Conservation (phyloP, 2,329 filamentous ascomycete genomes). For the Paraphaeosphaeria sporulosa region DNA sequence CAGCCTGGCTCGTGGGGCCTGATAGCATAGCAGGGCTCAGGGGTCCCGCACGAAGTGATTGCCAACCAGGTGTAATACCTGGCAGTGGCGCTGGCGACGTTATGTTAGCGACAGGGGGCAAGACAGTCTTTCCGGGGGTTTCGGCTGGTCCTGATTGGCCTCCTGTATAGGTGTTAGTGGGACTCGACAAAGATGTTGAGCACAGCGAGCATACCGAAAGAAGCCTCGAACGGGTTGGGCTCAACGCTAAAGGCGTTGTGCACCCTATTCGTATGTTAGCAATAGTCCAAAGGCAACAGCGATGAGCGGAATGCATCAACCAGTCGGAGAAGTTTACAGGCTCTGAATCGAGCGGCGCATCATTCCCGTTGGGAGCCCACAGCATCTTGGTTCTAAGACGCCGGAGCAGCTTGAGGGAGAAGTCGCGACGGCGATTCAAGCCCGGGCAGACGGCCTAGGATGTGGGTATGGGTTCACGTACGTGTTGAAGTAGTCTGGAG, state of each 20-base stretch:
- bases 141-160: slow-evolving; percentile 61
- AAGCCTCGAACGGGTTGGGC: slow-evolving; percentile 97
- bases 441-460: not conserved
- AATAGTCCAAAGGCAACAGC: not conserved
- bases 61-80: slow-evolving; percentile 80
- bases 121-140: slow-evolving; percentile 75
- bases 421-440: not conserved
- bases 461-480: slow-evolving; percentile 16
- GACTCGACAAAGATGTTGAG: not conserved
- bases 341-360: slow-evolving; percentile 4
- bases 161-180: not conserved
- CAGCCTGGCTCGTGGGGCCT: slow-evolving; percentile 73
- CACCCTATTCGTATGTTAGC: slow-evolving; percentile 25
- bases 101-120: slow-evolving; percentile 88
- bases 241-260: slow-evolving; percentile 73
- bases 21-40: slow-evolving; percentile 97
- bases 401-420: not conserved
- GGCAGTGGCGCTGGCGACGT: slow-evolving; percentile 86
- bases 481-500: slow-evolving; percentile 60
- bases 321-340: slow-evolving; percentile 1
- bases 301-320: slow-evolving; percentile 6
- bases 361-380: not conserved
- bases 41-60: slow-evolving; percentile 88
- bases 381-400: not conserved
- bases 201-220: slow-evolving; percentile 66